Evolutionary conservation across 495 filamentous ascomycete genomes (phyloP).

Genomic region (Delitschia confertaspora): DNA sequence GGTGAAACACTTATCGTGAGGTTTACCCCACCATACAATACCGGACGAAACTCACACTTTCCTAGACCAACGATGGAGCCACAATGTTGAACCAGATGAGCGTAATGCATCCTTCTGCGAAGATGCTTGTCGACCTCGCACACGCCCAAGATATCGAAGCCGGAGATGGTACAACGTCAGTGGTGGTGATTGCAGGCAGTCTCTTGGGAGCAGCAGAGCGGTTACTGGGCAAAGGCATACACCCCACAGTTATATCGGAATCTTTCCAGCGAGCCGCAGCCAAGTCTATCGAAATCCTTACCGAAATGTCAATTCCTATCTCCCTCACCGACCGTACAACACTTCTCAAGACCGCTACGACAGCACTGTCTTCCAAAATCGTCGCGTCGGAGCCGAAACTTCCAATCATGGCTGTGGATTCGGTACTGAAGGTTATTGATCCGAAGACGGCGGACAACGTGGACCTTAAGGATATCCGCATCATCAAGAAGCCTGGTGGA

Average conservation of each 20-base stretch:
- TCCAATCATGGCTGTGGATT: slow-evolving; percentile 93
- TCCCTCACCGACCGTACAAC: slow-evolving; percentile 77
- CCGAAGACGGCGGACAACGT: slow-evolving; percentile 92
- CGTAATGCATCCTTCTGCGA: slow-evolving; percentile 95
- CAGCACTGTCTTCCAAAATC: slow-evolving; percentile 96
- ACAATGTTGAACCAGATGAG: slow-evolving; percentile 98
- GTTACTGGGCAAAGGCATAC: slow-evolving; percentile 81
- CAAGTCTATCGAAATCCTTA: slow-evolving; percentile 78
- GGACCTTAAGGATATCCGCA: slow-evolving; percentile 89
- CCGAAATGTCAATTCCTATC: slow-evolving; percentile 93
- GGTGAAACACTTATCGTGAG: slow-evolving; percentile 96
- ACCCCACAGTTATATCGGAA: slow-evolving; percentile 95
- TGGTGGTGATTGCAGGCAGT: slow-evolving; percentile 94
- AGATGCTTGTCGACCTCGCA: slow-evolving; percentile 96
- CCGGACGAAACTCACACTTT: slow-evolving; percentile 9
- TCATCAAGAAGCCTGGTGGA: slow-evolving; percentile 95
- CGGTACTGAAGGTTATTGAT: slow-evolving; percentile 90
- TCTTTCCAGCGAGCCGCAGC: slow-evolving; percentile 91
- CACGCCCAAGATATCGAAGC: slow-evolving; percentile 97
- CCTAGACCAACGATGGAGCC: slow-evolving; percentile 90
- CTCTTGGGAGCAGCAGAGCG: slow-evolving; percentile 87
- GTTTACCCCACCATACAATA: slow-evolving; percentile 34
- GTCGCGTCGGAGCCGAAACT: slow-evolving; percentile 93
- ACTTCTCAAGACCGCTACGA: slow-evolving; percentile 92
- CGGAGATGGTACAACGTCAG: slow-evolving; percentile 95